phyloP scores from a whole-genome alignment of 345 rosid species.

The Kandelia obovata region DNA sequence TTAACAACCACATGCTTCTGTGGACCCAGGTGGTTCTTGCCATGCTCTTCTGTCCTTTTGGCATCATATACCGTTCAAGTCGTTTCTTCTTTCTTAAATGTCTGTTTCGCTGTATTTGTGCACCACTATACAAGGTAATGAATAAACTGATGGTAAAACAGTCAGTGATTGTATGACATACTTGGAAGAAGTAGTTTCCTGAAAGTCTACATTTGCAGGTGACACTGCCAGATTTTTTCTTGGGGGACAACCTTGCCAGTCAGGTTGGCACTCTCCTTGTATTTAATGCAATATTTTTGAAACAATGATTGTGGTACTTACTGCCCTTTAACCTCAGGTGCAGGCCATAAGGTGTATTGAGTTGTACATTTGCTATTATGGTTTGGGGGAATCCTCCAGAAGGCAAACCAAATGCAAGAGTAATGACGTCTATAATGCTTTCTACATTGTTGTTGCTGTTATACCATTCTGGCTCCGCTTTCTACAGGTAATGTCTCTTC shows the following conservation, averaged over 20 bases:
- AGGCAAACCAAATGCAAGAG: slow-evolving; percentile 61
- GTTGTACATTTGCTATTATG: slow-evolving; percentile 70
- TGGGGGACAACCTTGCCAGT: slow-evolving; percentile 63
- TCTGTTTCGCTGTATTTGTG: slow-evolving; percentile 33
- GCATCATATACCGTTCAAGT: slow-evolving; percentile 45
- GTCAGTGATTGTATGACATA: background rate
- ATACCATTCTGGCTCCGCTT: slow-evolving; percentile 69
- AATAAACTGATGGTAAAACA: background rate
- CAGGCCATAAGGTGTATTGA: slow-evolving; percentile 64
- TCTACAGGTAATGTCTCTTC: slow-evolving; percentile 43
- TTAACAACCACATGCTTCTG: background rate
- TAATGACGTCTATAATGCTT: slow-evolving; percentile 52
- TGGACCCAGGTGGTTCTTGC: slow-evolving; percentile 39
- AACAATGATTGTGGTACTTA: background rate
- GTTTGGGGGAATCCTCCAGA: slow-evolving; percentile 50
- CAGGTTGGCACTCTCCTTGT: slow-evolving; percentile 33
- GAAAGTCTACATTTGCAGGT: slow-evolving; percentile 39
- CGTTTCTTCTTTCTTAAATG: slow-evolving; percentile 39
- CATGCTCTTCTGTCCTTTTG: slow-evolving; percentile 51
- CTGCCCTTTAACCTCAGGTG: slow-evolving; percentile 37
- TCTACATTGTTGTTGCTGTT: slow-evolving; percentile 56
- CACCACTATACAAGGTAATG: slow-evolving; percentile 44
- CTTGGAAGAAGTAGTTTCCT: slow-evolving; percentile 1
- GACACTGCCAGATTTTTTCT: slow-evolving; percentile 58
- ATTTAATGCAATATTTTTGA: background rate